Conservation (phyloP, 345 rosid species). For the Populus pruinosa region DNA sequence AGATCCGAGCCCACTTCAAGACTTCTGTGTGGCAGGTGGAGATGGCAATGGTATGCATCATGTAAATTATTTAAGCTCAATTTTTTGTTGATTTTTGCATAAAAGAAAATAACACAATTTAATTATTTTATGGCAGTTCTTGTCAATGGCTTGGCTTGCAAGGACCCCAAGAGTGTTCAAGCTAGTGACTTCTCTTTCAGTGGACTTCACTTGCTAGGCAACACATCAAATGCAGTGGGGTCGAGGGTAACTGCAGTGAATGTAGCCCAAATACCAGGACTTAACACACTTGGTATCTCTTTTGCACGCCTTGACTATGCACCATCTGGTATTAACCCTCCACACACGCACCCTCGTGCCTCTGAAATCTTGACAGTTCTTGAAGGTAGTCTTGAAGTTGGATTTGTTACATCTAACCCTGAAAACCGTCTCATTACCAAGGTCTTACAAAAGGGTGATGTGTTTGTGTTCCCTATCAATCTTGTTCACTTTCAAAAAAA, state of each 20-base stretch:
- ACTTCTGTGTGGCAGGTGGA: conserved; percentile 25
- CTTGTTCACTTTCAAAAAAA: conserved; percentile 18
- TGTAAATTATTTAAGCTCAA: too few relatives aligned
- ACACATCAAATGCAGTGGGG: not conserved
- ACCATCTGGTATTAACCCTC: conserved; percentile 1
- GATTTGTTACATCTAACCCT: conserved; percentile 18
- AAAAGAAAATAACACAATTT: too few relatives aligned
- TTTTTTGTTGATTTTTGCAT: not conserved
- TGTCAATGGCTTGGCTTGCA: not conserved
- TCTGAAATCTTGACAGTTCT: conserved; percentile 14
- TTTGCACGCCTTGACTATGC: not conserved
- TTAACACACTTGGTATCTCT: too few relatives aligned
- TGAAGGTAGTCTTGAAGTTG: conserved; percentile 10
- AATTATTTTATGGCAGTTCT: not conserved
- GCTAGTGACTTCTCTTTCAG: not conserved
- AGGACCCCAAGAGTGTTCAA: not conserved
- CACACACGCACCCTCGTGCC: conserved; percentile 16
- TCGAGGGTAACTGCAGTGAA: not conserved
- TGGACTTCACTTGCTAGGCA: not conserved
- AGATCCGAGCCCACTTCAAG: conserved; percentile 29
- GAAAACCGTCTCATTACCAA: conserved; percentile 14
- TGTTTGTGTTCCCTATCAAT: conserved; percentile 2
- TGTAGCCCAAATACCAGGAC: not conserved
- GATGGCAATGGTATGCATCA: conserved; percentile 3
- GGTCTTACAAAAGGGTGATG: conserved; percentile 12